phyloP scores from a whole-genome alignment of 2,329 filamentous ascomycete species.

The Epichloe hybrida region DNA sequence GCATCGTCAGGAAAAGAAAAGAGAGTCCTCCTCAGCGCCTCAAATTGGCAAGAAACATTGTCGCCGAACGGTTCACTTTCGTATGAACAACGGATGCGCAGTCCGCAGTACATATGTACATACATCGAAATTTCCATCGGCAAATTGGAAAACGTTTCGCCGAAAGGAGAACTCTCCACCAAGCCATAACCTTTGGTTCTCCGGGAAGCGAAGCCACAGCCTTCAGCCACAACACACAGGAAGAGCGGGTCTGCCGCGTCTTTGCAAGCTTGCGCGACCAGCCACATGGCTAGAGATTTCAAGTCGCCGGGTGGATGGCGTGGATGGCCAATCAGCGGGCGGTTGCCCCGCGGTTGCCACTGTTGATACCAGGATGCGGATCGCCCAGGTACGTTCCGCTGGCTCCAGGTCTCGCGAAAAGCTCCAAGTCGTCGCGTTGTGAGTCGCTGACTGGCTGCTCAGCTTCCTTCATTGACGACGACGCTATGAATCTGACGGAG shows the following conservation, averaged over 20 bases:
- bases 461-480: conserved; percentile 2
- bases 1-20: not conserved
- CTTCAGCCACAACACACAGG: conserved; percentile 9
- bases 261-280: conserved; percentile 12
- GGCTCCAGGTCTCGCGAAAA: conserved; percentile 4
- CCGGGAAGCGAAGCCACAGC: not conserved
- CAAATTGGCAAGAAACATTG: not conserved
- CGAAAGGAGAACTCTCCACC: conserved; percentile 3
- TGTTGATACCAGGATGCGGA: conserved; percentile 29
- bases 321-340: conserved; percentile 26
- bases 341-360: conserved; percentile 45
- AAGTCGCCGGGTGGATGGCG: conserved; percentile 3
- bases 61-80: not conserved
- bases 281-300: conserved; percentile 14
- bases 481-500: not conserved
- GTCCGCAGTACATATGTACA: too few species aligned
- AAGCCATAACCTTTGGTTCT: not conserved
- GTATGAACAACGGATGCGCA: not conserved
- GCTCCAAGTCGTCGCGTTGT: conserved; percentile 10
- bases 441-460: conserved; percentile 7
- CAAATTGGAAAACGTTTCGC: conserved; percentile 13
- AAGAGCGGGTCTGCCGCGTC: conserved; percentile 4
- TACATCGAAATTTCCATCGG: conserved; percentile 13
- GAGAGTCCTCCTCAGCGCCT: not conserved
- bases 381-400: conserved; percentile 10